Base-by-base conservation (phyloP, 805 yeast species). In the Kazachstania psychrophila region DNA sequence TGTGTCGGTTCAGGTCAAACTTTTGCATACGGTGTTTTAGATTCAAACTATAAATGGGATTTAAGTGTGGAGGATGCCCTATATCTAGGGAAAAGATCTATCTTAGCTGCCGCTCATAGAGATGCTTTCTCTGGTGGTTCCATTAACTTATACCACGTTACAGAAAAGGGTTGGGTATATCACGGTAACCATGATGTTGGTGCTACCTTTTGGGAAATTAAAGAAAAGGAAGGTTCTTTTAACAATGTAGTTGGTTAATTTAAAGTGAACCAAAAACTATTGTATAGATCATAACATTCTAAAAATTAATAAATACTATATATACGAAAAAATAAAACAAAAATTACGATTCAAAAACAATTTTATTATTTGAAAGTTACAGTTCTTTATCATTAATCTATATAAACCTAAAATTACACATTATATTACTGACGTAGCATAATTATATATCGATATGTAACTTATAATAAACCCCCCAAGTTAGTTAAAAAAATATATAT, bases 1-100 rank as follows among this genome's bases (percentile, higher is more conserved):
- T 86, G 96, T 69, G 98, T 92, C 23, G 98, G 98, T 32, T 89
- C 97, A 1, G 98, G 98, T 64, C 98, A 92, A 68, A 92, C 98
- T 2, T 92, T 92, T 65, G 98, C 98, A 8, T 92, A 92, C 56
- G 98, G 98, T 71, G 98, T 92, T 16, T 70, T 92, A 47, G 98
- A 92, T 60, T 76, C 95, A 23, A 88, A 84, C 51, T 84, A 86
- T 64, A 74, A 72, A 51, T 87, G 96, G 95, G 96, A 92, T 55
- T 65, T 92, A 44, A 60, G 85, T 2, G 89, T 84, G 3, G 97
- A 92, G 45, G 97, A 92, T 45, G 97, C 97, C 3, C 71, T 92
- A 45, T 83, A 83, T 53, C 70, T 92, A 47, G 98, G 98, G 48
- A 88, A 88, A 65, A 78, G 98, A 63, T 80, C 95, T 31, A 92